Percentiles rank a stretch among this genome's conserved stretches.
phyloP scores from a whole-genome alignment of 1,284 basidiomycete genomes.

The Trichosporon inkin region DNA sequence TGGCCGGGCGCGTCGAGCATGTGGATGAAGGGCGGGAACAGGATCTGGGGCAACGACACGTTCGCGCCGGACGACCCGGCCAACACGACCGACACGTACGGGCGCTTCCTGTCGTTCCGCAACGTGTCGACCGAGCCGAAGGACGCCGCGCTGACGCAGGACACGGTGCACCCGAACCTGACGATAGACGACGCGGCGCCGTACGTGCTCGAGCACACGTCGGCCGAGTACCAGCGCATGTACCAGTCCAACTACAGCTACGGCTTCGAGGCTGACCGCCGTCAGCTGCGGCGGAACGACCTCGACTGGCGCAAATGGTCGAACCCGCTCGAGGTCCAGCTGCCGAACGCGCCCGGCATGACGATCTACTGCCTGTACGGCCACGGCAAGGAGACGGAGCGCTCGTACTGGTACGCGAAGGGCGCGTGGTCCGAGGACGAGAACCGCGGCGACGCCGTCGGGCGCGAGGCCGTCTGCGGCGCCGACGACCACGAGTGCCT shows the following conservation, averaged over 20 bases:
- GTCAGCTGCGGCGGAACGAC: slow-evolving; percentile 62
- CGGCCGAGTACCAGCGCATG: slow-evolving; percentile 84
- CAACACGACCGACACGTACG: slow-evolving; percentile 66
- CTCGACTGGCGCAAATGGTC: slow-evolving; percentile 56
- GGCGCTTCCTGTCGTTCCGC: slow-evolving; percentile 78
- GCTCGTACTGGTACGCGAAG: slow-evolving; percentile 62
- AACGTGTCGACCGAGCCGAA: slow-evolving; percentile 32
- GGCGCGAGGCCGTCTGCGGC: slow-evolving; percentile 49
- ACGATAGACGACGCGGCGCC: slow-evolving; percentile 69
- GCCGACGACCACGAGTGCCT: slow-evolving; percentile 50
- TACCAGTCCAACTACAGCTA: slow-evolving; percentile 84
- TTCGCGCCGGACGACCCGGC: slow-evolving; percentile 62
- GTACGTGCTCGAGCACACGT: slow-evolving; percentile 83
- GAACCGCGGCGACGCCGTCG: slow-evolving; percentile 54
- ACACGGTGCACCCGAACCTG: slow-evolving; percentile 61
- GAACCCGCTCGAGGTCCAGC: slow-evolving; percentile 34
- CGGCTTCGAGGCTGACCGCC: slow-evolving; percentile 78
- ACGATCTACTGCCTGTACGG: slow-evolving; percentile 94
- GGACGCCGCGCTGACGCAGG: slow-evolving; percentile 43
- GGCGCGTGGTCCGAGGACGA: slow-evolving; percentile 68
- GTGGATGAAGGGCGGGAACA: slow-evolving; percentile 90
- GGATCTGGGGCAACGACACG: slow-evolving; percentile 75
- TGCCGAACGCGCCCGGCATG: slow-evolving; percentile 89
- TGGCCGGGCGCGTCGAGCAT: slow-evolving; percentile 94
- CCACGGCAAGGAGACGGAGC: slow-evolving; percentile 90